Base-by-base conservation (phyloP, 495 filamentous ascomycete species). In the Aspergillus nanangensis region DNA sequence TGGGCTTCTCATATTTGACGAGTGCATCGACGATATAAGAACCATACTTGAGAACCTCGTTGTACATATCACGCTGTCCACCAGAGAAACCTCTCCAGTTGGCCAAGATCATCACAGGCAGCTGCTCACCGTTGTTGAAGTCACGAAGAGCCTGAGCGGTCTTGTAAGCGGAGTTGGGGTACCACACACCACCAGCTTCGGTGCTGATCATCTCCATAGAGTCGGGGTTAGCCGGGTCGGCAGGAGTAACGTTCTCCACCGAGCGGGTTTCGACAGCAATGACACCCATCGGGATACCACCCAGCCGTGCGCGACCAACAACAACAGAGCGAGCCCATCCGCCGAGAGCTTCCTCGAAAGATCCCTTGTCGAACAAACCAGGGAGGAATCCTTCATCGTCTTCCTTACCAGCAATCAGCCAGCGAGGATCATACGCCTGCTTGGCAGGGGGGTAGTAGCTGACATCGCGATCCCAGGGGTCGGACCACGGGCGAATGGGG, bases 31-130 rank as follows among this genome's bases (percentile, higher is more conserved):
- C 93, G 57, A 98, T 98, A 78, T 91, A 96, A 11, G 90, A 95
- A 55, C 93, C 93, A 62, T 98, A 98, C 76, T 98, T 98, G 65
- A 98, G 82, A 8, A 98, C 94, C 69, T 98, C 93, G 71, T 96
- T 95, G 82, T 95, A 98, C 93, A 98, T 98, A 67, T 98, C 93
- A 57, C 90, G 88, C 71, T 98, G 93, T 41, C 93, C 93, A 75
- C 93, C 93, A 45, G 93, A 96, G 87, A 98, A 98, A 71, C 93
- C 93, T 79, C 93, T 80, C 93, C 93, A 98, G 79, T 98, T 98
- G 66, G 93, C 93, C 38, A 98, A 79, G 69, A 98, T 97, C 90
- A 98, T 96, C 48, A 98, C 76, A 35, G 93, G 93, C 50, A 98
- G 80, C 76, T 97, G 93, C 70, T 98, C 93, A 63, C 93, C 93